A percentile compares a stretch with the other conserved stretches of the same genome.
Evolutionary conservation across 2,329 filamentous ascomycete species (phyloP).

Genomic region (Apiospora phragmitis): DNA sequence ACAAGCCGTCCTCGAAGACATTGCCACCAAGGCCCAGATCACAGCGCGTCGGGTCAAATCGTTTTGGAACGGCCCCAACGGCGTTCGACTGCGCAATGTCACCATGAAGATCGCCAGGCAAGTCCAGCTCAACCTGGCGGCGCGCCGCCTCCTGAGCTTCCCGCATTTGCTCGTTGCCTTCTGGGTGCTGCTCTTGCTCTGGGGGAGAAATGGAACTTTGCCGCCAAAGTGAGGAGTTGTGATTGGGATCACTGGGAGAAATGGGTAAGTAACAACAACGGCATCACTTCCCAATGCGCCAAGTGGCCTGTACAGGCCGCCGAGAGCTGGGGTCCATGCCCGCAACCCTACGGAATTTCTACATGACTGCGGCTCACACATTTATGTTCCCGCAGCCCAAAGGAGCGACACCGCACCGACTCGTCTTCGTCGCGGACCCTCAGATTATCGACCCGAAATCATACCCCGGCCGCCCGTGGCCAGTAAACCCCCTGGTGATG

Average conservation of each 20-base stretch:
- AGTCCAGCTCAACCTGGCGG: conserved; percentile 47
- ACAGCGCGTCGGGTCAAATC: background rate
- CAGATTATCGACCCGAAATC: conserved; percentile 93
- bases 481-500: conserved; percentile 53
- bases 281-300: background rate
- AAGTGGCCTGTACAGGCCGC: background rate
- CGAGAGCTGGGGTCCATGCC: background rate
- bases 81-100: conserved; percentile 26
- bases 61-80: background rate
- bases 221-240: conserved; percentile 69
- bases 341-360: no score
- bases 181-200: conserved; percentile 78
- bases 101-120: conserved; percentile 32
- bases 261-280: conserved; percentile 64
- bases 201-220: conserved; percentile 81
- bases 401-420: conserved; percentile 76
- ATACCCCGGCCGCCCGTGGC: conserved; percentile 78
- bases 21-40: background rate
- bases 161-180: conserved; percentile 67
- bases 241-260: conserved; percentile 87
- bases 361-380: conserved; percentile 15
- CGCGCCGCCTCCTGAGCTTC: conserved; percentile 58
- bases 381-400: conserved; percentile 58
- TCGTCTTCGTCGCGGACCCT: conserved; percentile 84
- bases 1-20: conserved; percentile 7